Evolutionary conservation across 2,329 filamentous ascomycete genomes (phyloP).

Genomic region (Atkinsonella texensis): DNA sequence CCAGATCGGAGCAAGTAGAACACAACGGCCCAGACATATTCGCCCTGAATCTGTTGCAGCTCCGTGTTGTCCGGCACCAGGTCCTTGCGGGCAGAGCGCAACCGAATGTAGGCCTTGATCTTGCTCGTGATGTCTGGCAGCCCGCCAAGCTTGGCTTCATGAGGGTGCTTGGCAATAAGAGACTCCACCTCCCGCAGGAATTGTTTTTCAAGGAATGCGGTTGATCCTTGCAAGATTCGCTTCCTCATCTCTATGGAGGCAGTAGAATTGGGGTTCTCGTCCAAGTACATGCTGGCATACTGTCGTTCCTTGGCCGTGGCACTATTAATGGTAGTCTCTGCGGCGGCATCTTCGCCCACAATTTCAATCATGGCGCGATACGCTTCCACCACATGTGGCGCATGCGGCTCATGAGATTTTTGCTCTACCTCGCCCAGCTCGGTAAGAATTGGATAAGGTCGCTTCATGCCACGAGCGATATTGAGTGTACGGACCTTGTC

Average conservation of each 20-base stretch:
- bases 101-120: constrained; percentile 80
- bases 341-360: constrained; percentile 56
- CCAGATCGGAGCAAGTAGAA: constrained; percentile 86
- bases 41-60: constrained; percentile 66
- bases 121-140: constrained; percentile 81
- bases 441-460: constrained; percentile 60
- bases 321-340: constrained; percentile 46
- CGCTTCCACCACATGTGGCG: constrained; percentile 65
- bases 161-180: constrained; percentile 69
- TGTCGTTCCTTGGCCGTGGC: constrained; percentile 61
- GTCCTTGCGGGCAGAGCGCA: constrained; percentile 69
- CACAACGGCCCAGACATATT: constrained; percentile 87
- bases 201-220: constrained; percentile 65
- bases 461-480: constrained; percentile 51
- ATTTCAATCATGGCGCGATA: constrained; percentile 74
- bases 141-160: constrained; percentile 81
- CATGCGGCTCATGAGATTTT: constrained; percentile 57
- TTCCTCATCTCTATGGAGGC: constrained; percentile 59
- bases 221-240: constrained; percentile 68
- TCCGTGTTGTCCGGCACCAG: constrained; percentile 71
- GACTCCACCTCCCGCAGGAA: constrained; percentile 70
- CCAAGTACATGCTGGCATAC: constrained; percentile 65
- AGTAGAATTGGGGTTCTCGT: constrained; percentile 55
- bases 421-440: constrained; percentile 66
- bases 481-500: constrained; percentile 74